A percentile compares a stretch with the other conserved stretches of the same genome.
phyloP scores from a whole-genome alignment of 495 filamentous ascomycete genomes.

The Haplographium delicatum region DNA sequence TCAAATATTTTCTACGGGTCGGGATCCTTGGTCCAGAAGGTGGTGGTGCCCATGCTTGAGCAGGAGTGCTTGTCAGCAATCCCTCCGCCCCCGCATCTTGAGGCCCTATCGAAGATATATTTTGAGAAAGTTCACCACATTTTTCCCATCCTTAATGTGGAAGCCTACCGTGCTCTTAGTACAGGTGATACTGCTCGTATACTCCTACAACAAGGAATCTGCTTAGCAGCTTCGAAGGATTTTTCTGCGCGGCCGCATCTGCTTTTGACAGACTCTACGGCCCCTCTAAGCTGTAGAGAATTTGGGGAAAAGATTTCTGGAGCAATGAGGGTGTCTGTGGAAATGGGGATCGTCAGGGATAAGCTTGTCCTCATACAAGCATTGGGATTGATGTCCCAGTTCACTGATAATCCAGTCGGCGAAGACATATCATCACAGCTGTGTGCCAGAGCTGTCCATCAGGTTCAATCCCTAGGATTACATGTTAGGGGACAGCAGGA shows the following conservation, averaged over 20 bases:
- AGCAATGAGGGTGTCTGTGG: slow-evolving; percentile 26
- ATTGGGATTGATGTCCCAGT: slow-evolving; percentile 28
- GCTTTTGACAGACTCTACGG: slow-evolving; percentile 28
- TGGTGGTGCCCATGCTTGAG: slow-evolving; percentile 27
- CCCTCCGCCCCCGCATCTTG: slow-evolving; percentile 31
- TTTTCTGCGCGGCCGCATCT: slow-evolving; percentile 33
- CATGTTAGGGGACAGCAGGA: slow-evolving; percentile 42
- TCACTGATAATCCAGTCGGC: slow-evolving; percentile 26
- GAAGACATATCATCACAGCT: slow-evolving; percentile 22
- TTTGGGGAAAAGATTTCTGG: slow-evolving; percentile 29
- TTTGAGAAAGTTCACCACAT: slow-evolving; percentile 42
- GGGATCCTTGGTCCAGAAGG: slow-evolving; percentile 8
- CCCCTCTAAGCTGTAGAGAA: slow-evolving; percentile 20
- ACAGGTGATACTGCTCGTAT: slow-evolving; percentile 25
- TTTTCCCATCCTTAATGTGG: slow-evolving; percentile 40
- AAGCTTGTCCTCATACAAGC: slow-evolving; percentile 28
- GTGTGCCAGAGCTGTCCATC: slow-evolving; percentile 38
- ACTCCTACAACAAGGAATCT: slow-evolving; percentile 40
- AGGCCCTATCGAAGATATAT: slow-evolving; percentile 34
- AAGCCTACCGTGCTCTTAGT: slow-evolving; percentile 15
- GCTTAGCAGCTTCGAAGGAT: slow-evolving; percentile 44
- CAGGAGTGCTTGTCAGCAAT: slow-evolving; percentile 33
- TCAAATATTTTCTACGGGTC: slow-evolving; percentile 12
- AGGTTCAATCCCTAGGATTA: slow-evolving; percentile 61
- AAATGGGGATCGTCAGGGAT: slow-evolving; percentile 28